Evolutionary conservation across 2,329 filamentous ascomycete species (phyloP).

Genomic region (Colletotrichum incanum): DNA sequence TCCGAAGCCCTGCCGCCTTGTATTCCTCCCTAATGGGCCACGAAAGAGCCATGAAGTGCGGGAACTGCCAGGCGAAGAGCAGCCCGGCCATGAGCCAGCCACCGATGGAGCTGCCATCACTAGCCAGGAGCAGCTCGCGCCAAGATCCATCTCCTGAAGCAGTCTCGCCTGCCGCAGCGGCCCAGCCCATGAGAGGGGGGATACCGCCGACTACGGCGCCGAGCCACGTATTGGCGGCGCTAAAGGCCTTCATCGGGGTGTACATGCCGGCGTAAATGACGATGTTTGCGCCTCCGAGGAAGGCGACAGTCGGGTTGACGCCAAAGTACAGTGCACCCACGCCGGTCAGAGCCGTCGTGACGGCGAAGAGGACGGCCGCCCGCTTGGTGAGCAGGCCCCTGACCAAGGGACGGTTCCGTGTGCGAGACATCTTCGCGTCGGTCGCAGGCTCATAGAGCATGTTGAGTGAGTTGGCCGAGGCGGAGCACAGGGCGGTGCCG

Average conservation of each 20-base stretch:
- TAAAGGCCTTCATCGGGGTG: slow-evolving; percentile 91
- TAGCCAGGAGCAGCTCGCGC: slow-evolving; percentile 81
- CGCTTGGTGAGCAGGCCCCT: slow-evolving; percentile 81
- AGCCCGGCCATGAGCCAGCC: slow-evolving; percentile 91
- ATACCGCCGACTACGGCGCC: slow-evolving; percentile 94
- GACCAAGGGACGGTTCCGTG: slow-evolving; percentile 90
- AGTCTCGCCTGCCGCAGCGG: slow-evolving; percentile 90
- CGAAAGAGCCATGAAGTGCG: slow-evolving; percentile 95
- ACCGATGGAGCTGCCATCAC: slow-evolving; percentile 75
- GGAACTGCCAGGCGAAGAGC: slow-evolving; percentile 97
- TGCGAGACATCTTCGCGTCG: slow-evolving; percentile 95
- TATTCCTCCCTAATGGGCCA: slow-evolving; percentile 94
- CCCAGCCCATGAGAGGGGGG: slow-evolving; percentile 98
- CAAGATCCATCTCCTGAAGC: slow-evolving; percentile 83
- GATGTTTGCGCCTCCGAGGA: slow-evolving; percentile 88
- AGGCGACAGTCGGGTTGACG: slow-evolving; percentile 93
- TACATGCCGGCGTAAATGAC: slow-evolving; percentile 92
- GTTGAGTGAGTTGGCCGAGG: slow-evolving; percentile 93
- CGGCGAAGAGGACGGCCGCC: slow-evolving; percentile 83
- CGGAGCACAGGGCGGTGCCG: slow-evolving; percentile 90
- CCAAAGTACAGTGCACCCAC: slow-evolving; percentile 85
- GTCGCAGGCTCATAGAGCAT: slow-evolving; percentile 96
- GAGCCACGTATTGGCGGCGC: slow-evolving; percentile 93
- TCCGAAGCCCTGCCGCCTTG: slow-evolving; percentile 76
- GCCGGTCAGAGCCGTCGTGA: slow-evolving; percentile 79